Conservation (phyloP, 768 basidiomycete species). For the Porpolomopsis calyptriformis region DNA sequence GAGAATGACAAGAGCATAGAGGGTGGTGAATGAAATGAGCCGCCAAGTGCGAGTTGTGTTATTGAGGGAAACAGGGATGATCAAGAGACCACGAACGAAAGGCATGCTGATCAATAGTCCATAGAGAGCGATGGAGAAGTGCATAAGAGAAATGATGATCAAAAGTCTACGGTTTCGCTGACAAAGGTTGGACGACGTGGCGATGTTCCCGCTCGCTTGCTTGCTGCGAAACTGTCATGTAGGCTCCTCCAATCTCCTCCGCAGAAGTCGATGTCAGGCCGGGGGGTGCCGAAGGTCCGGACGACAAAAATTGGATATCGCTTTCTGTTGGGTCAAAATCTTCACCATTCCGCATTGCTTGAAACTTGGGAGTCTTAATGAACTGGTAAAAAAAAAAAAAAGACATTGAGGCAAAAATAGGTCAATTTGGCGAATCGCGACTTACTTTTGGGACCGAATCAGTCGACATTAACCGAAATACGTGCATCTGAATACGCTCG, state of each 20-base stretch:
- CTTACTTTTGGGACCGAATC: conserved; percentile 95
- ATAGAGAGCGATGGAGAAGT: conserved; percentile 16
- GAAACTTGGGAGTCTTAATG: conserved; percentile 77
- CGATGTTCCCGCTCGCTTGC: conserved; percentile 61
- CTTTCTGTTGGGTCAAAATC: conserved; percentile 61
- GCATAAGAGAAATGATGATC: conserved; percentile 7
- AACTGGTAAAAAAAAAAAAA: conserved; percentile 39
- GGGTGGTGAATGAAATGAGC: conserved; percentile 4
- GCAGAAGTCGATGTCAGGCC: conserved; percentile 49
- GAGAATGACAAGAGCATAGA: conserved; percentile 7
- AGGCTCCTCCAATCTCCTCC: conserved; percentile 75
- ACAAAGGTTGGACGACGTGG: conserved; percentile 14
- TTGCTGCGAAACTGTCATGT: conserved; percentile 76
- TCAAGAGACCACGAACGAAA: conserved; percentile 19
- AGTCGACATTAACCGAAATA: conserved; percentile 96
- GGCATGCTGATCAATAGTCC: conserved; percentile 4
- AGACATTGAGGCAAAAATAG: conserved; percentile 5
- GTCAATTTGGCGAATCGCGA: conserved; percentile 4
- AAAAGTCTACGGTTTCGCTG: background rate
- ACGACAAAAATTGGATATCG: conserved; percentile 45
- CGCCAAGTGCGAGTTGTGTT: conserved; percentile 9
- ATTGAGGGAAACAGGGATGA: conserved; percentile 18
- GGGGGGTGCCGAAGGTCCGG: conserved; percentile 54
- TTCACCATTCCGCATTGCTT: conserved; percentile 71
- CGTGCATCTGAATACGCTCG: conserved; percentile 92